Evolutionary conservation across 139 green algal genomes (phyloP), one percentile per base, ranked within the genome.

Genomic region (Haematococcus sp.): DNA sequence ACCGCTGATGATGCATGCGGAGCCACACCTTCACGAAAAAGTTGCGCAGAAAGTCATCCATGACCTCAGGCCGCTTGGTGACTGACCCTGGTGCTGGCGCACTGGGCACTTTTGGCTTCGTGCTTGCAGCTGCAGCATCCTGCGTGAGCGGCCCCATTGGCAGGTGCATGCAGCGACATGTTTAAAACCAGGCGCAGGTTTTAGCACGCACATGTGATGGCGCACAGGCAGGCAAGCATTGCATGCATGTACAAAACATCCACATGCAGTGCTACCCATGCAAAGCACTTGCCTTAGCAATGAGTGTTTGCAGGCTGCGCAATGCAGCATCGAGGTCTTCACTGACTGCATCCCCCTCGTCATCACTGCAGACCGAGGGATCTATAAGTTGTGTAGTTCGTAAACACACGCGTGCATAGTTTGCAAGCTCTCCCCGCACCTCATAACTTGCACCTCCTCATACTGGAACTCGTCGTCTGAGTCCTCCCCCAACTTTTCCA

Each of bases 11-110:
- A 11, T 19, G 40, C 61, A 68, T 30, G 7, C 61, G 11, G 32
- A 11, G 25, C 23, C 23, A 11, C 23, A 63, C 54, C 30, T 89
- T 91, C 7, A 94, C 86, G 35, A 91, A 92, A 66, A 95, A 97
- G 77, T 97, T 97, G 19, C 90, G 78, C 17, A 97, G 81, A 74
- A 94, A 95, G 76, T 97, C 91, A 69, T 97, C 91, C 20, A 95
- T 84, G 28, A 97, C 87, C 75, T 96, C 89, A 17, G 87, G 84
- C 63, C 73, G 77, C 52, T 77, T 75, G 5, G 71, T 84, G 46
- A 86, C 77, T 30, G 56, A 25, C 2, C 75, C 75, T 49, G 73
- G 28, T 43, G 65, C 28, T 22, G 35, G 40, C 65, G 31, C 27
- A 27, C 52, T 70, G 4, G 58, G 58, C 11, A 3, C 58, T 28